A percentile compares a stretch with the other conserved stretches of the same genome.
Evolutionary conservation across 345 rosid species (phyloP).

Genomic region (Garcia nutans): DNA sequence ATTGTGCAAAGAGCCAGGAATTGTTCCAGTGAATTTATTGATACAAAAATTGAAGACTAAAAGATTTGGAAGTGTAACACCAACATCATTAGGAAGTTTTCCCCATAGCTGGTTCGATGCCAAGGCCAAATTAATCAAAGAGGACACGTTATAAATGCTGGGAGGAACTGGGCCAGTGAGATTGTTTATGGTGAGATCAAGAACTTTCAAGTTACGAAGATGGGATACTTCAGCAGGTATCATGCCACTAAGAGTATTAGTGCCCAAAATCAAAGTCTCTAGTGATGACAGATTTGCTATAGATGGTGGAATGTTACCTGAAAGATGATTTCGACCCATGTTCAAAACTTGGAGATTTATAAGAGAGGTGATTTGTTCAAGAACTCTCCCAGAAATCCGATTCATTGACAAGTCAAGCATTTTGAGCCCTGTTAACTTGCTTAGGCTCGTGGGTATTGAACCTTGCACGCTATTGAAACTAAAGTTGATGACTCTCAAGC

Average conservation of each 20-base stretch:
- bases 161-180: slow-evolving; percentile 38
- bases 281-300: slow-evolving; percentile 46
- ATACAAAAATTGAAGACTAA: slow-evolving; percentile 37
- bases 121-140: slow-evolving; percentile 35
- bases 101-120: slow-evolving; percentile 48
- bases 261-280: slow-evolving; percentile 36
- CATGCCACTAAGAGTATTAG: slow-evolving; percentile 40
- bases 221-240: slow-evolving; percentile 38
- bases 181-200: slow-evolving; percentile 45
- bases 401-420: slow-evolving; percentile 14
- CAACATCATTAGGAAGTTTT: slow-evolving; percentile 4
- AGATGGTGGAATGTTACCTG: slow-evolving; percentile 44
- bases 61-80: slow-evolving; percentile 46
- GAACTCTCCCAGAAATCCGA: slow-evolving; percentile 15
- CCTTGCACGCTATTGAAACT: slow-evolving; percentile 42
- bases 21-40: slow-evolving; percentile 42
- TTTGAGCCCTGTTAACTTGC: slow-evolving; percentile 31
- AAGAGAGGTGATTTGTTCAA: slow-evolving; percentile 32
- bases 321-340: slow-evolving; percentile 41
- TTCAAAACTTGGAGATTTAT: slow-evolving; percentile 32
- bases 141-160: slow-evolving; percentile 44
- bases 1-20: slow-evolving; percentile 45
- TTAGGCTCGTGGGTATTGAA: slow-evolving; percentile 36
- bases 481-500: slow-evolving; percentile 41
- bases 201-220: slow-evolving; percentile 30